Evolutionary conservation across 148 eudicot genomes (phyloP), one percentile per base, ranked within the genome.

Genomic region (Diospyros kaki): DNA sequence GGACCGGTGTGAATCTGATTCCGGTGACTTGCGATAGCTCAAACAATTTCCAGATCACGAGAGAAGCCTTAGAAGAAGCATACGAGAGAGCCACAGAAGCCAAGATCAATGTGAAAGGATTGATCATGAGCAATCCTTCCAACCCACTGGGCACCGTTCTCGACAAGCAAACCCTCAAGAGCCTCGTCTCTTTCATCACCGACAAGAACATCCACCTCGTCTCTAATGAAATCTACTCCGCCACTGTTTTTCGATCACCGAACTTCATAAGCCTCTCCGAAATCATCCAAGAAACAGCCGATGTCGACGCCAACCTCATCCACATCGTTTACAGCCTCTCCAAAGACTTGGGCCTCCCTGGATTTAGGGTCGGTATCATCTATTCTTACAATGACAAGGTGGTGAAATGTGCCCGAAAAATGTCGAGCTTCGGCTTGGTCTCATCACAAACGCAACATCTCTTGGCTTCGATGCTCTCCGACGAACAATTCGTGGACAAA

Each of bases 371-470:
- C 8, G 78, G 82, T 43, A 69, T 48, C 5, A 55, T 80, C 12
- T 80, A 75, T 71, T 68, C 78, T 7, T 52, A 63, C 62, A 64
- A 80, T 42, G 45, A 48, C 8, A 11, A 1, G 8, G 75, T 80
- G 6, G 66, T 69, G 2, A 48, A 41, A 1, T 45, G 75, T 2
- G 82, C 75, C 28, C 69, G 79, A 13, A 75, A 66, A 40, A 80
- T 80, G 82, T 80, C 79, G 9, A 80, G 82, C 43, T 80, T 80
- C 43, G 74, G 74, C 0, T 74, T 80, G 4, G 18, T 80, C 10
- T 80, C 82, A 2, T 75, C 82, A 1, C 78, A 75, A 12, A 80
- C 82, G 6, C 82, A 80, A 48, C 74, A 80, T 38, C 64, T 80
- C 2, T 12, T 80, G 1, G 68, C 82, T 40, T 50, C 73, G 7